Evolutionary conservation across 1,284 basidiomycete genomes (phyloP).

Genomic region (Sporisorium exsertum): DNA sequence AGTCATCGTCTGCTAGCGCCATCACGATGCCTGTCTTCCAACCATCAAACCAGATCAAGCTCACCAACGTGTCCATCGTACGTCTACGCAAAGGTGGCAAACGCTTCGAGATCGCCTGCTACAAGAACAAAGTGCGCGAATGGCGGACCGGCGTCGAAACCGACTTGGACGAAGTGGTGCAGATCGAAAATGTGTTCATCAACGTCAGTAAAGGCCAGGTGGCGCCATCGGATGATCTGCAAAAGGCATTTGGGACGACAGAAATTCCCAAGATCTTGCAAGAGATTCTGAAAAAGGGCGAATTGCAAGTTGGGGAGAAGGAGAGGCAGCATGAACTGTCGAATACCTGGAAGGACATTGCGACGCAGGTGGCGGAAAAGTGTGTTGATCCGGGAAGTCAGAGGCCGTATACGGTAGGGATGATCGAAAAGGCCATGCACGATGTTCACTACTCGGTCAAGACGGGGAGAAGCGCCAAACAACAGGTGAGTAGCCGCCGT

Average conservation of each 20-base stretch:
- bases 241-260: conserved; percentile 88
- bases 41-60: conserved; percentile 69
- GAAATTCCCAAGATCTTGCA: conserved; percentile 81
- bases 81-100: conserved; percentile 96
- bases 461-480: conserved; percentile 87
- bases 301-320: conserved; percentile 96
- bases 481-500: conserved; percentile 45
- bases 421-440: conserved; percentile 97
- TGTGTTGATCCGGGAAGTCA: conserved; percentile 92
- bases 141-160: conserved; percentile 94
- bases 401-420: conserved; percentile 89
- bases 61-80: conserved; percentile 96
- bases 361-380: conserved; percentile 91
- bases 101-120: conserved; percentile 98
- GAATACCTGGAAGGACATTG: conserved; percentile 88
- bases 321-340: conserved; percentile 90
- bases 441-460: conserved; percentile 93
- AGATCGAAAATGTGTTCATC: conserved; percentile 94
- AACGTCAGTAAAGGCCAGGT: conserved; percentile 97
- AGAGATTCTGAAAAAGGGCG: conserved; percentile 95
- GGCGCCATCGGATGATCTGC: conserved; percentile 86
- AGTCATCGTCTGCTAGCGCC: background rate
- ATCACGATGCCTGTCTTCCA: conserved; percentile 29
- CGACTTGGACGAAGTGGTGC: conserved; percentile 93
- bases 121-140: conserved; percentile 99